A percentile compares a stretch with the other conserved stretches of the same genome.
Conservation (phyloP, 495 filamentous ascomycete species). For the Aspergillus homomorphus region DNA sequence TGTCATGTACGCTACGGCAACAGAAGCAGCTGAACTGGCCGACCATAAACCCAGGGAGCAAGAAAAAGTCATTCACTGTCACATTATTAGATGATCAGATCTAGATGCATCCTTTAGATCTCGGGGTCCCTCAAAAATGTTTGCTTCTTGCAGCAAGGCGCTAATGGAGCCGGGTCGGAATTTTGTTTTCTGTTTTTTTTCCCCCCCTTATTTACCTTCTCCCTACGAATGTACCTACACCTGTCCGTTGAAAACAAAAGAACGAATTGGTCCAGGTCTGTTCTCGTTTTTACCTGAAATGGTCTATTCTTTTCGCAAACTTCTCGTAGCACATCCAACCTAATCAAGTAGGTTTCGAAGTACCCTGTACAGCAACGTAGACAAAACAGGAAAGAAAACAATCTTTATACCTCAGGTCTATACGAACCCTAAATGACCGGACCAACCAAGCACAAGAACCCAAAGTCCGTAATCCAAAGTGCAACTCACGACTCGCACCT, state of each 20-base stretch:
- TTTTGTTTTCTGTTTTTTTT: slow-evolving; percentile 7
- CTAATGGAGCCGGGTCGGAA: slow-evolving; percentile 25
- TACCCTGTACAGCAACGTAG: no score
- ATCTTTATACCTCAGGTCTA: no score
- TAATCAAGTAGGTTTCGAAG: background rate
- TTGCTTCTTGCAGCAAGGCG: slow-evolving; percentile 24
- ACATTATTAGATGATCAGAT: slow-evolving; percentile 19
- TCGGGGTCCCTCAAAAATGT: background rate
- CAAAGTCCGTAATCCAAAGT: background rate
- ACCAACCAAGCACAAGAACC: background rate
- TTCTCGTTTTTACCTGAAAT: background rate
- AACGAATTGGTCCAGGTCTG: background rate
- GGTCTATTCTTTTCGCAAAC: no score
- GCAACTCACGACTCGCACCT: background rate
- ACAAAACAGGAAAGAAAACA: no score
- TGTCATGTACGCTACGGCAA: background rate
- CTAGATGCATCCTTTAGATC: slow-evolving; percentile 6
- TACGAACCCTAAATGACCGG: no score
- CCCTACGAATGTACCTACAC: background rate
- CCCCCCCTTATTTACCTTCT: background rate
- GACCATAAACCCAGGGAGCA: background rate
- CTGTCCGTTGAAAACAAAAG: background rate
- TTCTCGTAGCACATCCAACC: background rate
- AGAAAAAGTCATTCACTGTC: slow-evolving; percentile 10
- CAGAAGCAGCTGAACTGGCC: background rate